These are phyloP conservation scores for Penicillium digitatum DNA, from an alignment of 2,329 filamentous ascomycete species.

Conservation along the genomic window DNA sequence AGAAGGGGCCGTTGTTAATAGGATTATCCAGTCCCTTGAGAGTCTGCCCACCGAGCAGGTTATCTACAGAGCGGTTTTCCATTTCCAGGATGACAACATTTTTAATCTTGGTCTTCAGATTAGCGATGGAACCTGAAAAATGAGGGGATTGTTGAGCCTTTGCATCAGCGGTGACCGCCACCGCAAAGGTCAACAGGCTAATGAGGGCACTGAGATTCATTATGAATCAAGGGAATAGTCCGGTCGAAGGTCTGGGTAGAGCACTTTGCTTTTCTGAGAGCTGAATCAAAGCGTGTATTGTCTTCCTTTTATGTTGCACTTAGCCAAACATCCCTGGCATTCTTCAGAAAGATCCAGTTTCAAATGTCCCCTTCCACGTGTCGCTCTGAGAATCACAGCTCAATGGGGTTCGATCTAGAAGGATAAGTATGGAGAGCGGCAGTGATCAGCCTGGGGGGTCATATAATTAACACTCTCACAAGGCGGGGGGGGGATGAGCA, in stretches of 20 bases:
- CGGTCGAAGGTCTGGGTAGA: neutral
- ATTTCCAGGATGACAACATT: conserved; percentile 38
- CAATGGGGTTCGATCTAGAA: neutral
- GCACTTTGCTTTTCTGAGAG: neutral
- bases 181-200: conserved; percentile 26
- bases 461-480: neutral
- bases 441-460: conserved; percentile 9
- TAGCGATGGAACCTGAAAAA: conserved; percentile 18
- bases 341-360: neutral
- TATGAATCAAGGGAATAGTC: neutral
- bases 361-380: conserved; percentile 9
- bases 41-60: conserved; percentile 43
- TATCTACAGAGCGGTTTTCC: conserved; percentile 48
- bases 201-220: conserved; percentile 26
- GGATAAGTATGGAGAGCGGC: neutral
- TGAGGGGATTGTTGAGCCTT: conserved; percentile 1
- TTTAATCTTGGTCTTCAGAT: conserved; percentile 37
- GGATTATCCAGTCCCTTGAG: conserved; percentile 41
- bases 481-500: conserved; percentile 1
- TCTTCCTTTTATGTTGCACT: neutral
- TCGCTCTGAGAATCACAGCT: conserved; percentile 1
- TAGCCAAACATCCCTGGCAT: conserved; percentile 1
- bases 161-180: conserved; percentile 16
- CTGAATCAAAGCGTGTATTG: neutral
- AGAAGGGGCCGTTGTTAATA: conserved; percentile 42